A percentile compares a stretch with the other conserved stretches of the same genome.
Evolutionary conservation across 805 yeast species (phyloP).

Genomic region (Metschnikowia vanudenii): DNA sequence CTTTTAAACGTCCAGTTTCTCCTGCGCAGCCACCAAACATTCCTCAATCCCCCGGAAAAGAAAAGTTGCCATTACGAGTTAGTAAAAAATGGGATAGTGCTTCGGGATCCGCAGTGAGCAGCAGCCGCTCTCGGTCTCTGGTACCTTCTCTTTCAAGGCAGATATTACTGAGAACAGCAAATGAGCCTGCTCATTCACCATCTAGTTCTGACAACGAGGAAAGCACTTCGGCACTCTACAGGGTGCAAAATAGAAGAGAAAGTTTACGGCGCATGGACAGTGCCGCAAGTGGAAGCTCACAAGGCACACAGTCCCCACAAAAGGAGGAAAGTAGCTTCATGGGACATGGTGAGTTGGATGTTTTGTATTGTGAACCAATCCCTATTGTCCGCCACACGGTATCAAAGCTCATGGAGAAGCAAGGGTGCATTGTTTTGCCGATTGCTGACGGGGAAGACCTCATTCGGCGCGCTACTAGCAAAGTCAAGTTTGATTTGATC

Average conservation of each 20-base stretch:
- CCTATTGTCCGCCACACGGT: constrained; percentile 75
- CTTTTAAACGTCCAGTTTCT: constrained; percentile 48
- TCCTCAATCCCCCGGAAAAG: constrained; percentile 30
- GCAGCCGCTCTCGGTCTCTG: constrained; percentile 14
- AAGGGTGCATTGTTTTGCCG: constrained; percentile 79
- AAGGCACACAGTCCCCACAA: constrained; percentile 9
- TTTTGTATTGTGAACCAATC: constrained; percentile 82
- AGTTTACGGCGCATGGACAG: constrained; percentile 37
- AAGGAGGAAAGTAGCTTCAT: not conserved
- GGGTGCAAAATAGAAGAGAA: constrained; percentile 55
- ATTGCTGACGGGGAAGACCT: constrained; percentile 81
- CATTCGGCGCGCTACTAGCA: constrained; percentile 76
- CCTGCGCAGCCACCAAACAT: constrained; percentile 29
- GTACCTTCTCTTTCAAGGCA: constrained; percentile 28
- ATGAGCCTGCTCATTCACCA: constrained; percentile 38
- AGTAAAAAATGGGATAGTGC: constrained; percentile 9
- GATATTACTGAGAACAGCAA: constrained; percentile 21
- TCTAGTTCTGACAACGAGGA: constrained; percentile 72
- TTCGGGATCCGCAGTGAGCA: constrained; percentile 4
- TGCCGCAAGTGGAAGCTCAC: constrained; percentile 14
- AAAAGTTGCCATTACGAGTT: constrained; percentile 6
- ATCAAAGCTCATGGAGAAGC: constrained; percentile 56
- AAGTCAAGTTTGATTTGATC: constrained; percentile 79
- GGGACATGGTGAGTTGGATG: constrained; percentile 48
- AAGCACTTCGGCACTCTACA: constrained; percentile 46